Evolutionary conservation across 1,139 yeast genomes (phyloP), one percentile per base, ranked within the genome.

Genomic region (Yamadazyma buinensis): DNA sequence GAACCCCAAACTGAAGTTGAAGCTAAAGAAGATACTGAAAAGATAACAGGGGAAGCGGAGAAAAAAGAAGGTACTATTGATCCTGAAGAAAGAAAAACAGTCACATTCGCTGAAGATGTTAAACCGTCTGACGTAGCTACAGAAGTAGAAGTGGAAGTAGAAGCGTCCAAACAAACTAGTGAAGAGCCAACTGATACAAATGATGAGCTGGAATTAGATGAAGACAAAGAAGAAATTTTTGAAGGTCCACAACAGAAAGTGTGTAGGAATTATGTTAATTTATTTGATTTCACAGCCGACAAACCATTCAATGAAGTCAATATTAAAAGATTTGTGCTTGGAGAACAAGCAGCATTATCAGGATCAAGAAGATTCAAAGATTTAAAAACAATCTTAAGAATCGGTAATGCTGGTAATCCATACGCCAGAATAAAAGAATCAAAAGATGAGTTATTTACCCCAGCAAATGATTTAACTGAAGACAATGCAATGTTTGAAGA

Each of bases 201-300:
- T 15, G 15, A 19, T 15, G 19, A 10, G 4, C 17, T 14, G 15
- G 26, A 20, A 14, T 32, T 29, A 1, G 40, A 34, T 7, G 43
- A 39, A n/a, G 45, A 41, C 15, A 23, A 26, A 15, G 45, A 49
- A 13, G 63, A 57, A 28, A 43, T 65, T 0, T 77, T 67, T 44
- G 80, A 80, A 54, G 90, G 92, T 0, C 94, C 94, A 1, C 52
- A 63, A 2, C 86, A 80, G 46, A 64, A 69, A 37, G 75, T 80
- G 1, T 66, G 76, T 1, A 64, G 74, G 26, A 76, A 77, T 45
- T 60, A 59, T 30, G 49, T 82, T 1, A 61, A 67, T 9, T 56
- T 80, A 30, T 58, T 74, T 36, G 72, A 75, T 36, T 76, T 77
- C 43, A 64, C 64, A 9, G 59, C 61, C 24, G 51, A 53, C 21